phyloP scores from a whole-genome alignment of 345 rosid species.

The Moricandia moricandioides region DNA sequence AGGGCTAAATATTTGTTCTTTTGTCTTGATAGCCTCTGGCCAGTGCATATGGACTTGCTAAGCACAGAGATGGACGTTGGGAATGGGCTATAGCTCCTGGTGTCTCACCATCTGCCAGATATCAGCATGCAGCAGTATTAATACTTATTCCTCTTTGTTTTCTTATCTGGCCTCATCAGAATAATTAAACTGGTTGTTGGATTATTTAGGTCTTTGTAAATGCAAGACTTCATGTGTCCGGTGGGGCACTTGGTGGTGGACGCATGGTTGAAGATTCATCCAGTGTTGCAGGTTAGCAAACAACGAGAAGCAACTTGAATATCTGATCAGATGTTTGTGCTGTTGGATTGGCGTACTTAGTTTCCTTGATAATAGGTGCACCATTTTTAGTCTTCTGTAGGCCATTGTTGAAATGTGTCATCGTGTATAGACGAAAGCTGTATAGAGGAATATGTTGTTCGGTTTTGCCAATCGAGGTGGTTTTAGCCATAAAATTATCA shows the following conservation, averaged over 20 bases:
- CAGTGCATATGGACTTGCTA: constrained; percentile 96
- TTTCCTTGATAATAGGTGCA: constrained; percentile 2
- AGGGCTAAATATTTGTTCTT: background rate
- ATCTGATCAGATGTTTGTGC: constrained; percentile 8
- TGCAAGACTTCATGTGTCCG: constrained; percentile 93
- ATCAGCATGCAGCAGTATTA: constrained; percentile 95
- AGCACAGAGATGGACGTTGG: constrained; percentile 98
- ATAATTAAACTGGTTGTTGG: constrained; percentile 16
- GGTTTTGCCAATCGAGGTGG: background rate
- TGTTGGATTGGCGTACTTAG: constrained; percentile 6
- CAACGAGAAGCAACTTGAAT: constrained; percentile 1
- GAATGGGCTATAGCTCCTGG: constrained; percentile 99
- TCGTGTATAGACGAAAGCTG: constrained; percentile 1
- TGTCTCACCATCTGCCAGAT: constrained; percentile 93
- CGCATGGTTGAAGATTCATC: constrained; percentile 98
- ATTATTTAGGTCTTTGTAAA: constrained; percentile 76
- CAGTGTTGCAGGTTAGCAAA: constrained; percentile 74
- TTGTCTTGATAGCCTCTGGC: constrained; percentile 65
- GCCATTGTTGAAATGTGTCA: constrained; percentile 20
- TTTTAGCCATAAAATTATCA: background rate
- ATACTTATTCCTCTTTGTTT: constrained; percentile 17
- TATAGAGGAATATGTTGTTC: background rate
- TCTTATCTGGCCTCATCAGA: constrained; percentile 8
- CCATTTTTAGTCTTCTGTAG: constrained; percentile 10
- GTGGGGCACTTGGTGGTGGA: constrained; percentile 98